Base-by-base conservation (phyloP, 2,329 filamentous ascomycete species). In the Immersiporthe knoxdaviesiana region DNA sequence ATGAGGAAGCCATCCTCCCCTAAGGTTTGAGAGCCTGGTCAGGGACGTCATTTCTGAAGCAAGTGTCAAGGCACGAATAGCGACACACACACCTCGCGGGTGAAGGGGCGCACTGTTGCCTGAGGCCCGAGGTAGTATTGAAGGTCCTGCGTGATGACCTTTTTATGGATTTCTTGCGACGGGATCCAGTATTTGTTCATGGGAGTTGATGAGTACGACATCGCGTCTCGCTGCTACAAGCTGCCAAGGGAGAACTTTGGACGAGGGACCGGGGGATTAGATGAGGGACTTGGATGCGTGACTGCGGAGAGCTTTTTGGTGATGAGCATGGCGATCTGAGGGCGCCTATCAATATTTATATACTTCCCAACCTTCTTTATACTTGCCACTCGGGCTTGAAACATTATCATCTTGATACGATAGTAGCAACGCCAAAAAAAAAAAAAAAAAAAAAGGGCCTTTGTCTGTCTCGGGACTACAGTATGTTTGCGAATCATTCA, bases 181-280 rank as follows among this genome's bases (percentile, higher is more conserved):
- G 86, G 85, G 70, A 89, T 88, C 86, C 86, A 89, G 77, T 88
- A 89, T 74, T 81, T 83, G 77, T 88, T 88, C 80, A 87, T 82
- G 65, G 76, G 73, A 63, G 75, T 73, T 32, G 78, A 79, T 63
- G 79, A 78, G 61, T 68, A 69, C 30, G 69, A 56, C 64, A 66
- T 66, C n/a, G 63, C 16, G 41, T 41, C n/a, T n/a, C 21, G 35
- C 58, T 39, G 56, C 47, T 56, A 59, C 59, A 27, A 12, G 10
- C 8, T 32, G 12, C 24, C n/a, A n/a, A 32, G 18, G 47, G 47
- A 50, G 47, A 39, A 41, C 3, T 52, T 24, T 16, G n/a, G 50
- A 65, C 4, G 50, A 37, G n/a, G n/a, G 47, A 30, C 30, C 37
- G n/a, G 47, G 41, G 30, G n/a, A n/a, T 21, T 37, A 10, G n/a